Base-by-base conservation (phyloP, 345 rosid species). In the Hibiscus trionum region DNA sequence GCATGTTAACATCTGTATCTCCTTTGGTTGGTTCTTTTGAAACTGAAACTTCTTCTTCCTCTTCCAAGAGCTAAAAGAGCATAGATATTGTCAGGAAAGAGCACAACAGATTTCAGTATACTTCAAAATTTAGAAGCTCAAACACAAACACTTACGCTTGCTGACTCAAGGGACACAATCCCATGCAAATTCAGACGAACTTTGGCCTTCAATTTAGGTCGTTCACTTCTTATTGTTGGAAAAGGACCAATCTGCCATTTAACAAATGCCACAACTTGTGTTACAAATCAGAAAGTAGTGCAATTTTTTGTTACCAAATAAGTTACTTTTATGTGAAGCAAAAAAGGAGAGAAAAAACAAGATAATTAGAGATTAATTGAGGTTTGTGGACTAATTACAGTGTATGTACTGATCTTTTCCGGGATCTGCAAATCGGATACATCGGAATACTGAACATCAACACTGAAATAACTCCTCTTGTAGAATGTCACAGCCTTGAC, bases 31-130 rank as follows among this genome's bases (percentile, higher is more conserved):
- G 77, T 70, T 88, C 97, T 73, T 85, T 87, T 5, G 86, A 49
- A 62, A 95, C 93, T 1, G 96, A 90, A 70, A 95, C 88, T 72
- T 88, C 98, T 74, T 94, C 98, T 72, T 95, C 97, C 71, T 95
- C 98, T 80, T 92, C 99, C 78, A 92, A 76, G 68, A 90, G 98
- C 99, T 95, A 82, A 63, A 64, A 68, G 74, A 11, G 67, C 57
- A 70, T 33, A 3, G 61, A 70, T 50, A 15, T 10, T 69, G 35
- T 71, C 35, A 17, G 12, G 19, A 31, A 19, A 7, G 14, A 44
- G 4, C 11, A 12, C 59, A 63, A 26, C 44, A 31, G 2, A 21
- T 16, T 15, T 0, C 16, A 42, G 31, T 66, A 16, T 26, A 64
- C 27, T 21, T 0, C 66, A 42, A 39, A 49, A 24, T 35, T 46